These are phyloP conservation scores for Colletotrichum navitas DNA, from an alignment of 2,329 filamentous ascomycete genomes.

Conservation along the genomic window DNA sequence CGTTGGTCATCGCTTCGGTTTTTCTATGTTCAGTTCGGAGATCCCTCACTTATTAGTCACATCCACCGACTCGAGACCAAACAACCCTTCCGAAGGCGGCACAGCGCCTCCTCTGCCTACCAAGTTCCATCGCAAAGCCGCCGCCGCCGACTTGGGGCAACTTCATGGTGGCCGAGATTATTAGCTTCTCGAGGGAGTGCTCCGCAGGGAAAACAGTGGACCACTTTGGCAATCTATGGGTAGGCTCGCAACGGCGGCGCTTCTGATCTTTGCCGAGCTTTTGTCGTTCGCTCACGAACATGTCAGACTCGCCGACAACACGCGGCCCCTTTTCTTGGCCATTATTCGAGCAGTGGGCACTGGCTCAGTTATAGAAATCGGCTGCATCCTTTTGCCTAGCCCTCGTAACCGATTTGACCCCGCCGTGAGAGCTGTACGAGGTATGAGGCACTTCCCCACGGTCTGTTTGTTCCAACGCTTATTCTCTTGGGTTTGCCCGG, in stretches of 20 bases:
- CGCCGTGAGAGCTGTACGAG: conserved; percentile 2
- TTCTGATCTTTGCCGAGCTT: conserved; percentile 23
- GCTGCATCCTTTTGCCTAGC: neutral
- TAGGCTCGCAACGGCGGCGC: conserved; percentile 28
- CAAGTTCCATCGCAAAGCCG: neutral
- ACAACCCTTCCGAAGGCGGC: conserved; percentile 2
- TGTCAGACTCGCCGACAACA: conserved; percentile 7
- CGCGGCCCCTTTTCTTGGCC: neutral
- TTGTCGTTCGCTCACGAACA: conserved; percentile 1
- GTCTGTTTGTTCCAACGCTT: neutral
- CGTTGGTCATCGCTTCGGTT: conserved; percentile 3
- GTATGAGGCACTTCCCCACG: neutral
- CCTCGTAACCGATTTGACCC: neutral
- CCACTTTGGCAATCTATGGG: conserved; percentile 18
- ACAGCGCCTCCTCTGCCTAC: conserved; percentile 8
- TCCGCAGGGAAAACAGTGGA: conserved; percentile 18
- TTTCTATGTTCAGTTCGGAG: neutral
- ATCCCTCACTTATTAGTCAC: conserved; percentile 13
- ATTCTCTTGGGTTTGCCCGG: conserved; percentile 14
- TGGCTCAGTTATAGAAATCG: neutral
- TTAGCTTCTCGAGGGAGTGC: conserved; percentile 18
- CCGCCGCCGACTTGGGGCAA: conserved; percentile 4
- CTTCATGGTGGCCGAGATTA: conserved; percentile 1
- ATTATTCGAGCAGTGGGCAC: neutral
- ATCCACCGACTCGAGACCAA: conserved; percentile 1